Conservation (phyloP, 768 basidiomycete species). For the Ephemerocybe angulata region DNA sequence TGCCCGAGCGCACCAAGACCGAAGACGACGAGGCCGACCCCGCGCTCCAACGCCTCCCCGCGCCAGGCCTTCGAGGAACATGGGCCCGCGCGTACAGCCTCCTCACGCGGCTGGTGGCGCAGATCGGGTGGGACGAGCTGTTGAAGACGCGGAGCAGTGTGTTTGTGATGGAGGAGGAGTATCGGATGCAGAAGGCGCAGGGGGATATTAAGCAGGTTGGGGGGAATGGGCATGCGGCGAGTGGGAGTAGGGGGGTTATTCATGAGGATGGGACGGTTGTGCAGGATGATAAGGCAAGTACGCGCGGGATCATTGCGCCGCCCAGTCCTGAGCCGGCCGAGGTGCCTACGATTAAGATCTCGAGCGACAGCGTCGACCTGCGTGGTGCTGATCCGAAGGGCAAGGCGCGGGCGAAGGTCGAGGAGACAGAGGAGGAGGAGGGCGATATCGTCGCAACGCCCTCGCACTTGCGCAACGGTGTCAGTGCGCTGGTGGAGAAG, state of each 20-base stretch:
- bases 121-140: constrained; percentile 98
- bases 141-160: constrained; percentile 91
- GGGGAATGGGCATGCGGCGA: constrained; percentile 11
- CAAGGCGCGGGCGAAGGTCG: constrained; percentile 31
- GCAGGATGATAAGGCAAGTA: constrained; percentile 78
- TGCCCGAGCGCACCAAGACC: constrained; percentile 78
- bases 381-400: no score
- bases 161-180: constrained; percentile 99
- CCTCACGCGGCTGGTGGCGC: constrained; percentile 84
- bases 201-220: constrained; percentile 63
- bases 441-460: constrained; percentile 14
- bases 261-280: constrained; percentile 63
- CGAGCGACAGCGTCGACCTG: no score
- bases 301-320: constrained; percentile 52
- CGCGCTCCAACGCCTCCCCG: constrained; percentile 89
- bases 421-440: constrained; percentile 21
- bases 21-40: constrained; percentile 95
- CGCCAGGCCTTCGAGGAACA: constrained; percentile 90
- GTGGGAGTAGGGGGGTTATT: constrained; percentile 40
- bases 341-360: constrained; percentile 71
- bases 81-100: constrained; percentile 94
- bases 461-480: constrained; percentile 26
- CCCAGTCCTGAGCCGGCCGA: constrained; percentile 26
- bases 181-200: constrained; percentile 91
- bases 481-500: constrained; percentile 34